phyloP scores from a whole-genome alignment of 345 rosid species.

The Excoecaria agallocha region DNA sequence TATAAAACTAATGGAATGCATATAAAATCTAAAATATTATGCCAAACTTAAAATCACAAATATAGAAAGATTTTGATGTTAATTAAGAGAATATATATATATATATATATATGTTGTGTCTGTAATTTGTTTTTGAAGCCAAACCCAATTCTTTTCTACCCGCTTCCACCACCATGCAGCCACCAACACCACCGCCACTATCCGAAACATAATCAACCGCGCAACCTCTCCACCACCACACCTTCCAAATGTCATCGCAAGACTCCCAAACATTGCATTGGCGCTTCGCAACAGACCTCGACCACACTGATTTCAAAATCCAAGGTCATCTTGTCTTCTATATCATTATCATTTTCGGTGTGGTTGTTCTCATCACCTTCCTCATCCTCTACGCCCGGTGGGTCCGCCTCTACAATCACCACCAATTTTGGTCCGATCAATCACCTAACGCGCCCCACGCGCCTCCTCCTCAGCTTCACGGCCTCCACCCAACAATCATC shows the following conservation, averaged over 20 bases:
- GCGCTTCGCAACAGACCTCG: conserved; percentile 41
- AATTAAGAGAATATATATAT: no score
- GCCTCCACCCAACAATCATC: conserved; percentile 28
- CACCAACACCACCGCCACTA: background rate
- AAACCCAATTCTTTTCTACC: no score
- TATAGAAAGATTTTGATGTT: no score
- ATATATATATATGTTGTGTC: no score
- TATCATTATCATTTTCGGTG: conserved; percentile 27
- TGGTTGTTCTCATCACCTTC: conserved; percentile 29
- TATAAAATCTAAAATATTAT: no score
- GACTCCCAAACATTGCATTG: conserved; percentile 36
- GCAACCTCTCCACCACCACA: background rate
- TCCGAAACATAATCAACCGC: no score
- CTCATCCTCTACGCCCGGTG: conserved; percentile 43
- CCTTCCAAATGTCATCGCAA: conserved; percentile 5
- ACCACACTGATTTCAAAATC: conserved; percentile 42
- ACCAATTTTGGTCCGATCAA: background rate
- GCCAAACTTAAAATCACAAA: no score
- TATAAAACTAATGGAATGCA: no score
- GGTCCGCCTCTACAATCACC: conserved; percentile 28
- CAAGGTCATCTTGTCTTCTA: conserved; percentile 41
- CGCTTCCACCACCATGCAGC: no score
- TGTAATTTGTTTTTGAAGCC: no score
- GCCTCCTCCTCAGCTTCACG: conserved; percentile 11
- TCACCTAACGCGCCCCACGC: background rate